Base-by-base conservation (phyloP, 2,329 filamentous ascomycete species). In the Sphaerulina musiva region DNA sequence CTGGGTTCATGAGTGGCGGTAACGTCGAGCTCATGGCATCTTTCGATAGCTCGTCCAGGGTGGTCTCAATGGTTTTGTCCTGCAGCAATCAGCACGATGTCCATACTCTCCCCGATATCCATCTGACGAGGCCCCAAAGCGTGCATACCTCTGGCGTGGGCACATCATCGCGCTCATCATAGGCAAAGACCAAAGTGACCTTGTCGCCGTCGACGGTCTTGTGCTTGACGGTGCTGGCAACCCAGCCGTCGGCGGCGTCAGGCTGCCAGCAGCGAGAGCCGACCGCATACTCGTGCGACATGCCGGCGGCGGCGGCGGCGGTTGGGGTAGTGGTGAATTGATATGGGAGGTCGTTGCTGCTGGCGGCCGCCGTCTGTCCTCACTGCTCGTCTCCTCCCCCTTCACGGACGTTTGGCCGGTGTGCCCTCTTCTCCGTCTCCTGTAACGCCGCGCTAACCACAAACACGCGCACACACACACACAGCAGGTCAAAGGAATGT, bases 241-340 rank as follows among this genome's bases (percentile, higher is more conserved):
- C 84, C 92, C 93, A 98, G 76, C 93, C 93, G 75, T 98, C 92
- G 58, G 88, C 88, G 72, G 83, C 78, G 78, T 98, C 93, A 66
- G 93, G 91, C 81, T 97, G 93, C 93, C 93, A 98, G 71, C 91
- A 93, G 82, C 89, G 85, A 68, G 92, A 97, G 70, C 92, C 93
- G 70, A 96, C 83, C 80, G 97, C 91, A 77, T 95, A 97, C 32
- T 51, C 48, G 71, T 95, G 87, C 78, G 89, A 89, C 91, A 95
- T 95, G 74, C 43, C 44, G 53, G 57, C 43, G 41, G 46, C 32
- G 52, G 47, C 31, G 45, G 52, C 14, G 51, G 57, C 32, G 42
- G 52, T n/a, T 38, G 42, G 9, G 26, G 26, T 14, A n/a, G 6
- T 38, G 48, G 38, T 26, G 39, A 14, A 26, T 34, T 20, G 12